Evolutionary conservation across 2,329 filamentous ascomycete species (phyloP), one percentile per base, ranked within the genome.

Genomic region (Chalaropsis thielavioides): DNA sequence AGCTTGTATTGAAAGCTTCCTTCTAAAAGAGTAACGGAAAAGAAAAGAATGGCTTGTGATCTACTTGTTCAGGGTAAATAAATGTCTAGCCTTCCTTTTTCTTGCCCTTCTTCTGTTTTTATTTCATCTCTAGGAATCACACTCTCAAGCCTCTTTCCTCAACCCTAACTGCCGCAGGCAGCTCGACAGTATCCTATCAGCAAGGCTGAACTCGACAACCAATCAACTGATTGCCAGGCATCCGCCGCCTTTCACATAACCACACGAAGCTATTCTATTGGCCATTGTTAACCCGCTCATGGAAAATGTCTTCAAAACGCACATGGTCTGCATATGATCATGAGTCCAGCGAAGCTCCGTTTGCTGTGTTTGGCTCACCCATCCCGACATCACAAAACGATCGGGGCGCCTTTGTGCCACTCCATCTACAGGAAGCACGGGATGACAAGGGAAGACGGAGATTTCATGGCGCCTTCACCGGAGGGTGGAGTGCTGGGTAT

Each of bases 371-470:
- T 73, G 94, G 94, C 72, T 96, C 90, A 2, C 86, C 92, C 8
- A 80, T 99, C 17, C 91, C 91, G 0, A 83, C 89, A 67, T 90
- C 95, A 71, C 80, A 87, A 61, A 83, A 90, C 22, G 92, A 97
- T 74, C 90, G 96, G 77, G 92, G 92, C 68, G 90, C 89, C 49
- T 97, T 92, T 73, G 83, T 96, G 17, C 94, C 94, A 0, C 76
- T 96, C n/a, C 97, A 94, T 91, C 96, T 97, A 77, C 94, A 99
- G 78, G 92, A 96, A 73, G 92, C 95, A 73, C 89, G 88, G 67
- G 94, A 99, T 75, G 94, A 96, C 72, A 86, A 86, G 69, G 94
- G 94, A 17, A 81, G 92, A 70, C 92, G 95, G 75, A 84, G 94
- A 64, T 80, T 99, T 2, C 94, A 99, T 75, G 94, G 94, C 68